phyloP scores from a whole-genome alignment of 148 eudicot species.

The Bassia scoparia region DNA sequence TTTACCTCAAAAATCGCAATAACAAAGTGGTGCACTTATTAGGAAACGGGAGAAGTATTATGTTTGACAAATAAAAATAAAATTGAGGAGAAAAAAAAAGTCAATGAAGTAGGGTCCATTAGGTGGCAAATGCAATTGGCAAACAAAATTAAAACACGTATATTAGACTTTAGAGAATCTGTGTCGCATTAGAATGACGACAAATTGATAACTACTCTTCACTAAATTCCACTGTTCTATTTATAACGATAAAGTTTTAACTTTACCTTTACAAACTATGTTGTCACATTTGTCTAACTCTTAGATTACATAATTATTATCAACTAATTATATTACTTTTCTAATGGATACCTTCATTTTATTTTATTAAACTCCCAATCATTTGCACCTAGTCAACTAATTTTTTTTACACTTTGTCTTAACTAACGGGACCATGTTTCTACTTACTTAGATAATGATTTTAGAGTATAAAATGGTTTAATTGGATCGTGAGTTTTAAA shows the following conservation, averaged over 20 bases:
- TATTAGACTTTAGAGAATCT: slow-evolving; percentile 20
- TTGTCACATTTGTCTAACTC: background rate
- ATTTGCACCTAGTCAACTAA: background rate
- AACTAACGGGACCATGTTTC: background rate
- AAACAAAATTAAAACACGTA: background rate
- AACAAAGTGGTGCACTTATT: no score
- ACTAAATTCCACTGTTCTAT: slow-evolving; percentile 17
- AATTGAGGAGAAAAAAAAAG: background rate
- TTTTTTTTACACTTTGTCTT: background rate
- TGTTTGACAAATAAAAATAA: no score
- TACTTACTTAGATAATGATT: background rate
- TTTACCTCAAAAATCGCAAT: no score
- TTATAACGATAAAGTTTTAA: slow-evolving; percentile 20
- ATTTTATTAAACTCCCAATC: background rate
- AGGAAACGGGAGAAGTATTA: no score
- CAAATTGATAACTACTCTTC: slow-evolving; percentile 23
- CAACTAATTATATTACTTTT: background rate
- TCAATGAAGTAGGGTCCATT: background rate
- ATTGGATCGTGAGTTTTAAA: no score
- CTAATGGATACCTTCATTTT: background rate
- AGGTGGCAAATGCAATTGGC: background rate
- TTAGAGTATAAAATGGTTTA: no score
- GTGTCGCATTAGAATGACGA: slow-evolving; percentile 10
- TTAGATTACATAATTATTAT: background rate
- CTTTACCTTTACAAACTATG: slow-evolving; percentile 11